These are phyloP conservation scores for Cladosporium sp. DNA, from an alignment of 2,329 filamentous ascomycete genomes.

Conservation along the genomic window DNA sequence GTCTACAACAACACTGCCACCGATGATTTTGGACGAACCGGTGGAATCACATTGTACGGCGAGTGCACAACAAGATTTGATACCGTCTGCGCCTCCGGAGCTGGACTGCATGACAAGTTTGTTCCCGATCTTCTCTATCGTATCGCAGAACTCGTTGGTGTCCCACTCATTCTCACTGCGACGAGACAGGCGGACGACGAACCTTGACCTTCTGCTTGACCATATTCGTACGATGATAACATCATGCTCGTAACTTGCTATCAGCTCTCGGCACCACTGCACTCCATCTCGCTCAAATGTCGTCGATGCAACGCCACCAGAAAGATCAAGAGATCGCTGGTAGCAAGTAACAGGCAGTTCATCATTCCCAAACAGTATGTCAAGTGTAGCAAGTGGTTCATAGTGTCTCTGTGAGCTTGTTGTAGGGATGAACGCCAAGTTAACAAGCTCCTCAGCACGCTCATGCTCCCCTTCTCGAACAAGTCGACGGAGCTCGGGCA, in stretches of 20 bases:
- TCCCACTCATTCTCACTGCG: slow-evolving; percentile 47
- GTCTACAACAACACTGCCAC: slow-evolving; percentile 36
- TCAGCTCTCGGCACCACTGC: slow-evolving; percentile 39
- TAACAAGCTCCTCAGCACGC: slow-evolving; percentile 45
- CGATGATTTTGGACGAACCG: background rate
- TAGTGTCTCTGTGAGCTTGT: slow-evolving; percentile 51
- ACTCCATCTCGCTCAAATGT: slow-evolving; percentile 40
- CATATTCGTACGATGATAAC: slow-evolving; percentile 41
- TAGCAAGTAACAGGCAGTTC: slow-evolving; percentile 39
- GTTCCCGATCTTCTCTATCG: slow-evolving; percentile 37
- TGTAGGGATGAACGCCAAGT: slow-evolving; percentile 47
- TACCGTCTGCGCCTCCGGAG: background rate
- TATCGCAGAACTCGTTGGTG: slow-evolving; percentile 47
- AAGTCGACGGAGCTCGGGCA: slow-evolving; percentile 43
- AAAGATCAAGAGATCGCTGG: slow-evolving; percentile 43
- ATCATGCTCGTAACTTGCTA: slow-evolving; percentile 47
- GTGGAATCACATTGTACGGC: background rate
- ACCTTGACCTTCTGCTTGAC: slow-evolving; percentile 24
- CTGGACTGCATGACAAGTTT: background rate
- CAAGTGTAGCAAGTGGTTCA: slow-evolving; percentile 31
- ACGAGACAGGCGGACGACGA: slow-evolving; percentile 38
- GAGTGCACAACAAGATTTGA: background rate
- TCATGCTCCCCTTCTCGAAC: slow-evolving; percentile 43
- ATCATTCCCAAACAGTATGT: slow-evolving; percentile 28
- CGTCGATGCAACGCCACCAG: slow-evolving; percentile 39